A percentile compares a stretch with the other conserved stretches of the same genome.
Evolutionary conservation across 1,284 basidiomycete genomes (phyloP).

Genomic region (Rhodotorula sp.): DNA sequence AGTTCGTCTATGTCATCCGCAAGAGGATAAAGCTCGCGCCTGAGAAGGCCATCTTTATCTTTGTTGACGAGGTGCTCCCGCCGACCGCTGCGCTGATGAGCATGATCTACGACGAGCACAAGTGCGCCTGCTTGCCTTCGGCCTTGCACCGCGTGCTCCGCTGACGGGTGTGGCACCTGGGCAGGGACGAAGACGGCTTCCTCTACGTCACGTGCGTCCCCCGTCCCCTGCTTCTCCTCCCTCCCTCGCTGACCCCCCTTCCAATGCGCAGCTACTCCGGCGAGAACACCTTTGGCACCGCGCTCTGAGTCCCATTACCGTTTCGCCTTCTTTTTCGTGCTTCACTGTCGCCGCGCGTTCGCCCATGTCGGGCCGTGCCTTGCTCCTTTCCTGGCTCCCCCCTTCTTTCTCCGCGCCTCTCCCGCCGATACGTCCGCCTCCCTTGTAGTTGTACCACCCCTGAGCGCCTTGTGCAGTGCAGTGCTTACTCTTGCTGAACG

Average conservation of each 20-base stretch:
- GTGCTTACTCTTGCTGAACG: too few species aligned
- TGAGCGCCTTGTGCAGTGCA: too few species aligned
- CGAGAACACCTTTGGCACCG: too few species aligned
- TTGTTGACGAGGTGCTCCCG: conserved; percentile 96
- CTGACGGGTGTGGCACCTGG: background rate
- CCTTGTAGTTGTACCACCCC: too few species aligned
- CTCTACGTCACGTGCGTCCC: conserved; percentile 56
- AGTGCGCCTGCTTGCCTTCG: conserved; percentile 68
- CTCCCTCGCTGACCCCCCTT: background rate
- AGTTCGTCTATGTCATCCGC: conserved; percentile 99
- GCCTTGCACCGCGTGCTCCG: background rate
- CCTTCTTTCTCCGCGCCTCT: too few species aligned
- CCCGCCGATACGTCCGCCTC: too few species aligned
- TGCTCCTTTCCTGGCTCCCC: too few species aligned
- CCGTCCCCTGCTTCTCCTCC: background rate
- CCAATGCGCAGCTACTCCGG: too few species aligned
- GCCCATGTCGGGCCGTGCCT: too few species aligned
- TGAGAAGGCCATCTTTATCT: conserved; percentile 99
- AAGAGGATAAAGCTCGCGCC: conserved; percentile 99
- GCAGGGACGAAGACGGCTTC: conserved; percentile 93
- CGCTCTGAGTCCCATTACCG: too few species aligned
- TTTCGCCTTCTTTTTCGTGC: too few species aligned
- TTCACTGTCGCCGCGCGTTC: too few species aligned
- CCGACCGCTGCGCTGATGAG: conserved; percentile 98
- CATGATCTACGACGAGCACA: conserved; percentile 99